These are phyloP conservation scores for Colletotrichum orbiculare DNA, from an alignment of 2,329 filamentous ascomycete genomes.

Conservation along the genomic window DNA sequence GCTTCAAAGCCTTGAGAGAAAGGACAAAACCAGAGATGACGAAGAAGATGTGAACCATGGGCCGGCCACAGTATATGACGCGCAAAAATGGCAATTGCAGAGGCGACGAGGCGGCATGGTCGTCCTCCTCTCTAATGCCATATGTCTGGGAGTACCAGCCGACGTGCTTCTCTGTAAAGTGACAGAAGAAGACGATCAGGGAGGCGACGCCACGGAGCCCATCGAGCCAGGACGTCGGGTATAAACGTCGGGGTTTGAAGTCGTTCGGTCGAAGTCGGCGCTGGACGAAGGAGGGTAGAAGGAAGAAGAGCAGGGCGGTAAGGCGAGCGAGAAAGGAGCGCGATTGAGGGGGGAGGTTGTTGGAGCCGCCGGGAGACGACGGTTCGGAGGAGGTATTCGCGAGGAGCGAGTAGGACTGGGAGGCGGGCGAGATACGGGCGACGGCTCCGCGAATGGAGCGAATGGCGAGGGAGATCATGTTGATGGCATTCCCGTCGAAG, in stretches of 20 bases:
- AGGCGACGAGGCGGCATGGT: slow-evolving; percentile 44
- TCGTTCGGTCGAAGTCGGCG: slow-evolving; percentile 42
- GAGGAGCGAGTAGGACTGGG: slow-evolving; percentile 23
- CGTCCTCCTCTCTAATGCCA: slow-evolving; percentile 45
- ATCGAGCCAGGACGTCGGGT: slow-evolving; percentile 60
- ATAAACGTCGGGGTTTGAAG: slow-evolving; percentile 41
- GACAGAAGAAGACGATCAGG: slow-evolving; percentile 59
- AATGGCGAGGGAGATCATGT: slow-evolving; percentile 35
- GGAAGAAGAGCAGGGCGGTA: slow-evolving; percentile 39
- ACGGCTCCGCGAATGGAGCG: slow-evolving; percentile 37
- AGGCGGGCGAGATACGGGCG: slow-evolving; percentile 29
- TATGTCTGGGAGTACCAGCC: slow-evolving; percentile 47
- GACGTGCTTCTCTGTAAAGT: slow-evolving; percentile 56
- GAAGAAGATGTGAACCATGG: slow-evolving; percentile 64
- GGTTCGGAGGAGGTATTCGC: slow-evolving; percentile 28
- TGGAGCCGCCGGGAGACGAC: slow-evolving; percentile 15
- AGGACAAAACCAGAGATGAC: slow-evolving; percentile 62
- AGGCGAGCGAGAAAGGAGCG: slow-evolving; percentile 22
- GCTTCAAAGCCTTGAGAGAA: slow-evolving; percentile 55
- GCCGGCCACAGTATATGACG: slow-evolving; percentile 55
- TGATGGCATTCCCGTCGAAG: slow-evolving; percentile 16
- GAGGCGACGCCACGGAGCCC: slow-evolving; percentile 61
- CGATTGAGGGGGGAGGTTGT: neutral
- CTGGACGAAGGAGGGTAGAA: slow-evolving; percentile 47
- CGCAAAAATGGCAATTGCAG: slow-evolving; percentile 58